Evolutionary conservation across 192 early-diverging fungal species (phyloP), one percentile per base, ranked within the genome.

Genomic region (Ambispora gerdemannii): DNA sequence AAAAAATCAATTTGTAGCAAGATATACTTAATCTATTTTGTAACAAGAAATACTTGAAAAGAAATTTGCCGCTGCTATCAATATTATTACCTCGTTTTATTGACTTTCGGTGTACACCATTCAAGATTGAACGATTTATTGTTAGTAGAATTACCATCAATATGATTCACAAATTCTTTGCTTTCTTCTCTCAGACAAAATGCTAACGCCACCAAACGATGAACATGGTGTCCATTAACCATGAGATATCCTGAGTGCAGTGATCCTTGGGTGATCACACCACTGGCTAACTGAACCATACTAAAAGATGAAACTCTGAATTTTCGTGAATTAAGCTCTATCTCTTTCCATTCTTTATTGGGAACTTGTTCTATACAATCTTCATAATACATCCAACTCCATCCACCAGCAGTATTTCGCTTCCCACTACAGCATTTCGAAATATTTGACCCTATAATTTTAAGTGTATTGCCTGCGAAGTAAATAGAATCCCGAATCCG

Each of bases 321-420:
- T 56, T n/a, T n/a, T n/a, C n/a, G n/a, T n/a, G n/a, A n/a, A n/a
- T n/a, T n/a, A n/a, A n/a, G n/a, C n/a, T n/a, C n/a, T n/a, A n/a
- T n/a, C n/a, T n/a, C n/a, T n/a, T n/a, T n/a, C n/a, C n/a, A n/a
- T n/a, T 56, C 6, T 13, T 56, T 20, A 56, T 56, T 56, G 53
- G 20, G 20, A 56, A 13, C 53, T 24, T n/a, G 6, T 56, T 56
- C 20, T 56, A 56, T 56, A 20, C 27, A 56, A 27, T 56, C 53
- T 56, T 56, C 53, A 56, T 56, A 56, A 27, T 56, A 56, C 53
- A 56, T 56, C 53, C 53, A 56, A 24, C 27, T 7, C 53, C n/a
- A 6, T 56, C 27, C 27, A n/a, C n/a, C n/a, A n/a, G n/a, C n/a
- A n/a, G n/a, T n/a, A n/a, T n/a, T n/a, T n/a, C n/a, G n/a, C n/a